phyloP scores from a whole-genome alignment of 768 basidiomycete species.

The Tylopilus subfusipes region DNA sequence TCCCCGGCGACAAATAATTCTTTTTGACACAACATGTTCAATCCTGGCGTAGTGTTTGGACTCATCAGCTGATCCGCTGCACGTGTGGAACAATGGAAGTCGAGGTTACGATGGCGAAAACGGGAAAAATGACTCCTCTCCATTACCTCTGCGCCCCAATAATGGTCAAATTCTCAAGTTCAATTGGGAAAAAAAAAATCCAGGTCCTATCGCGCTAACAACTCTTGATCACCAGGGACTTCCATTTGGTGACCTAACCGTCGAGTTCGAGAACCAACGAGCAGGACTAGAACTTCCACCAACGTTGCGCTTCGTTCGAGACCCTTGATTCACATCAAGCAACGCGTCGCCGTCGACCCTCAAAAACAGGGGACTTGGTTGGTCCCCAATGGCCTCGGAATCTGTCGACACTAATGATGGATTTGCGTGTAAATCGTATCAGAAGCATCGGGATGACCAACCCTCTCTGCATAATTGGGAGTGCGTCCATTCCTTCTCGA shows the following conservation, averaged over 20 bases:
- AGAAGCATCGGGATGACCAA: constrained; percentile 23
- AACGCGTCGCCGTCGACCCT: constrained; percentile 11
- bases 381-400: constrained; percentile 9
- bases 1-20: constrained; percentile 25
- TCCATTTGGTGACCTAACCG: constrained; percentile 28
- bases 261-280: constrained; percentile 19
- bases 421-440: constrained; percentile 13
- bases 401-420: constrained; percentile 4
- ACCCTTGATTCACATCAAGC: constrained; percentile 18
- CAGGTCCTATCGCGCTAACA: constrained; percentile 20
- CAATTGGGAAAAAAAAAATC: constrained; percentile 22
- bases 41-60: constrained; percentile 19
- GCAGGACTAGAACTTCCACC: constrained; percentile 1
- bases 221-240: constrained; percentile 28
- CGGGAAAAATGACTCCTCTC: constrained; percentile 16
- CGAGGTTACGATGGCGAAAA: constrained; percentile 24
- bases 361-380: constrained; percentile 16
- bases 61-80: constrained; percentile 25
- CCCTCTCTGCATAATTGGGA: constrained; percentile 13
- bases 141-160: constrained; percentile 17
- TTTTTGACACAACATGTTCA: constrained; percentile 18
- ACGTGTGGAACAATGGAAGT: constrained; percentile 35
- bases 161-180: constrained; percentile 22
- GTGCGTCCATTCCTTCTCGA: constrained; percentile 26
- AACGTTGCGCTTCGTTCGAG: constrained; percentile 15